A percentile compares a stretch with the other conserved stretches of the same genome.
Conservation (phyloP, 2,329 filamentous ascomycete species). For the Huntiella moniliformis region DNA sequence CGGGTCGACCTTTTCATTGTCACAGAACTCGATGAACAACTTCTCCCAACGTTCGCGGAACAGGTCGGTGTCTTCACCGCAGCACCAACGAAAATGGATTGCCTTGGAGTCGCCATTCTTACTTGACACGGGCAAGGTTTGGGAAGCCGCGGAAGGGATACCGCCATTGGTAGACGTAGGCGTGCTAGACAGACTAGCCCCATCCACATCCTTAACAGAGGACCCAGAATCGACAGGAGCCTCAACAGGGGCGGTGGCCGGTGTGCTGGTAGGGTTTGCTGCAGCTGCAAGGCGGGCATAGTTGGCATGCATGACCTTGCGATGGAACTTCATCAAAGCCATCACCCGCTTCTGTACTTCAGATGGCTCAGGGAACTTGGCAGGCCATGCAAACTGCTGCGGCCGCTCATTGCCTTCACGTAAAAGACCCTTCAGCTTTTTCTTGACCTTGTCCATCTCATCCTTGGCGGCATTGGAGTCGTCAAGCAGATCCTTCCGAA, state of each 20-base stretch:
- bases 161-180: slow-evolving; percentile 3
- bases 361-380: slow-evolving; percentile 84
- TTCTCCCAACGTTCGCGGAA: slow-evolving; percentile 98
- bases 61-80: slow-evolving; percentile 80
- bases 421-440: slow-evolving; percentile 86
- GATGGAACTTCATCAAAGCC: slow-evolving; percentile 93
- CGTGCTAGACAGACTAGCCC: slow-evolving; percentile 23
- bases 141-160: slow-evolving; percentile 1
- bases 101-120: slow-evolving; percentile 8
- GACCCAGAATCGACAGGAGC: neutral
- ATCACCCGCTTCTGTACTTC: slow-evolving; percentile 84
- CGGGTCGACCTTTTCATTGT: slow-evolving; percentile 93
- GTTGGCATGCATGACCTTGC: slow-evolving; percentile 86
- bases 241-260: slow-evolving; percentile 3
- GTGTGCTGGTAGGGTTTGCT: neutral
- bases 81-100: slow-evolving; percentile 55
- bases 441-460: slow-evolving; percentile 99
- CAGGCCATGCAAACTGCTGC: slow-evolving; percentile 94
- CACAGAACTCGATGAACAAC: slow-evolving; percentile 87
- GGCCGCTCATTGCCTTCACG: slow-evolving; percentile 86
- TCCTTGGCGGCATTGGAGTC: slow-evolving; percentile 98
- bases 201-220: slow-evolving; percentile 3
- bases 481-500: slow-evolving; percentile 86
- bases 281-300: slow-evolving; percentile 55
- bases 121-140: neutral